These are phyloP conservation scores for Trichosanthes truncata DNA, from an alignment of 306 rosid genomes.

Conservation along the genomic window DNA sequence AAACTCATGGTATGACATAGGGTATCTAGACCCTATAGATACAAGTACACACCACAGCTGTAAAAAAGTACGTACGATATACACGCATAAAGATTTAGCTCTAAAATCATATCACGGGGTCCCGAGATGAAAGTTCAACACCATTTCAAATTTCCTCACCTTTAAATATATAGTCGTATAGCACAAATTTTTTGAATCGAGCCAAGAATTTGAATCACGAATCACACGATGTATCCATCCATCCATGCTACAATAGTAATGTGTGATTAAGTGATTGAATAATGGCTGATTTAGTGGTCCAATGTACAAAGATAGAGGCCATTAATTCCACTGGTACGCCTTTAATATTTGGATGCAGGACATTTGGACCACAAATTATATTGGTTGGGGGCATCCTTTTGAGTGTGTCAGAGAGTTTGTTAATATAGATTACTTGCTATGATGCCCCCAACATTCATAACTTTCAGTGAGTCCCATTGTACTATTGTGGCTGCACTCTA, in stretches of 20 bases:
- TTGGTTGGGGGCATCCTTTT: not conserved
- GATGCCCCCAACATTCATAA: not conserved
- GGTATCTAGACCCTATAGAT: no score
- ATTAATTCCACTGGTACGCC: not conserved
- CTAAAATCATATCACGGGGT: no score
- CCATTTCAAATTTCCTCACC: not conserved
- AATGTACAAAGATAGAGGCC: not conserved
- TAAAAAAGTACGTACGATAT: no score
- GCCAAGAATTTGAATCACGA: not conserved
- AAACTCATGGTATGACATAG: no score
- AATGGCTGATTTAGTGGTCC: not conserved
- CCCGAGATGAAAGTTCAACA: no score
- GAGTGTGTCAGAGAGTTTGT: not conserved
- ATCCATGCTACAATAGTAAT: not conserved
- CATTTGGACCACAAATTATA: not conserved
- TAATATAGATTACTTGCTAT: not conserved
- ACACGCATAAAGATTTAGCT: no score
- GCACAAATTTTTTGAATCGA: not conserved
- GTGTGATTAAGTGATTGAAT: not conserved
- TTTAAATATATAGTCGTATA: no score
- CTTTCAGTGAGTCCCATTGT: not conserved
- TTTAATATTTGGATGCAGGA: not conserved
- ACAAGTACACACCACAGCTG: no score
- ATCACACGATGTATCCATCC: not conserved
- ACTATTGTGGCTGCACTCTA: not conserved